Base-by-base conservation (phyloP, 2,329 filamentous ascomycete genomes). In the Nectriaceae sp. region DNA sequence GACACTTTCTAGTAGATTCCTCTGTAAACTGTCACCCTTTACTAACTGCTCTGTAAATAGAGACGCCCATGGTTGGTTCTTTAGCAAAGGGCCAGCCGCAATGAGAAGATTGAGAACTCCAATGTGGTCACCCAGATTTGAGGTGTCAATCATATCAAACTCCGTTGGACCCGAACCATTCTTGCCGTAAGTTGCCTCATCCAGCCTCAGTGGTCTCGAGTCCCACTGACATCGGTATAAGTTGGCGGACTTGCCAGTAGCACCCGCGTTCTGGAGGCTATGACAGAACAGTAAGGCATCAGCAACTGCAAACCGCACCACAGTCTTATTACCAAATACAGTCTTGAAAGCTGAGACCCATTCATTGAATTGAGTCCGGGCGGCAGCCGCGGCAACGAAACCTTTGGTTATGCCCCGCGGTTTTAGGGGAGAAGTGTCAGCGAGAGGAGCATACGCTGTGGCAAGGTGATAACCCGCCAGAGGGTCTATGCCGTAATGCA, bases 141-240 rank as follows among this genome's bases (percentile, higher is more conserved):
- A 73, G 0, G 79, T 82, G 52, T 86, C 80, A 45, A 86, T 78
- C 4, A 78, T 67, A 56, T 84, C 74, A 55, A 85, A 86, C 3
- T 46, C 38, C 4, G 54, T 63, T 0, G 78, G 75, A 1, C 69
- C 74, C 13, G 46, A 42, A 2, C 61, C 59, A 5, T 43, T 44
- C 3, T 54, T 52, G 2, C 33, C 61, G 53, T 82, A 83, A 3
- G 70, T 68, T 2, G 49, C 50, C 2, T 60, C 39, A 40, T 80
- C 73, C 4, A 84, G 65, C 2, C 62, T 48, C 3, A 83, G 59
- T 1, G 65, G 57, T 8, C 67, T 65, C 15, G 65, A 60, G 31
- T 74, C 68, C 49, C 70, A 70, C 15, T 69, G 68, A 19, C 68
- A 67, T 41, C 73, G 69, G 56, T 75, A 80, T 54, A 71, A 69